Conservation (phyloP, 2,329 filamentous ascomycete genomes). For the Ophiostoma piceae region DNA sequence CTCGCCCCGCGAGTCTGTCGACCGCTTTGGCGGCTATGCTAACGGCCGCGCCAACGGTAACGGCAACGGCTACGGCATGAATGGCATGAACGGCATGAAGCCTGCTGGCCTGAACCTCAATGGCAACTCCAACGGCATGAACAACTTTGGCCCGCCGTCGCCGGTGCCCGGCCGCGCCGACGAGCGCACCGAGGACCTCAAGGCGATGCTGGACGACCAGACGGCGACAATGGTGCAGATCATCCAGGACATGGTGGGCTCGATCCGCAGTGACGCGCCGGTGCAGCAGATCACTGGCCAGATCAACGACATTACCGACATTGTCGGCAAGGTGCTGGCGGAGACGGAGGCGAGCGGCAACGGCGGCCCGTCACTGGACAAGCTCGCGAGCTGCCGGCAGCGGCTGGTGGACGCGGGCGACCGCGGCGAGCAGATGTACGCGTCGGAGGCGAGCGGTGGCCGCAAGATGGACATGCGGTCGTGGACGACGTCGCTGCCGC, state of each 20-base stretch:
- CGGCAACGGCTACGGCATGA: conserved; percentile 26
- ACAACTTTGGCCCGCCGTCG: conserved; percentile 36
- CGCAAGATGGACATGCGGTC: conserved; percentile 54
- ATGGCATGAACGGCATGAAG: conserved; percentile 28
- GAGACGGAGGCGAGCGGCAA: conserved; percentile 57
- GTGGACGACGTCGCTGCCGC: conserved; percentile 68
- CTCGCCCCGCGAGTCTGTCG: conserved; percentile 57
- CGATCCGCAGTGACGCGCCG: conserved; percentile 60
- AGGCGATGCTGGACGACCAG: conserved; percentile 75
- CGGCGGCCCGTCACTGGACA: conserved; percentile 45
- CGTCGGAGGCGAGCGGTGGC: conserved; percentile 43
- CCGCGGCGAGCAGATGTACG: conserved; percentile 55
- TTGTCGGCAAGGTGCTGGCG: conserved; percentile 64
- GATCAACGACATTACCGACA: conserved; percentile 63
- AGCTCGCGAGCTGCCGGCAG: conserved; percentile 58
- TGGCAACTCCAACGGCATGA: conserved; percentile 36
- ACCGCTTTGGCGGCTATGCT: conserved; percentile 36
- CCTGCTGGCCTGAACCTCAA: neutral
- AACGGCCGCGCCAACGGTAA: conserved; percentile 19
- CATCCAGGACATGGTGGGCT: conserved; percentile 73
- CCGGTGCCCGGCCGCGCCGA: conserved; percentile 34
- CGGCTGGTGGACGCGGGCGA: conserved; percentile 60
- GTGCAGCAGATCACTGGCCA: conserved; percentile 63
- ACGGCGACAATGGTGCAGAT: conserved; percentile 72
- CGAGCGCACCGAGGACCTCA: conserved; percentile 47